Conservation (phyloP, 495 filamentous ascomycete genomes). For the Hypoxylon cercidicola region DNA sequence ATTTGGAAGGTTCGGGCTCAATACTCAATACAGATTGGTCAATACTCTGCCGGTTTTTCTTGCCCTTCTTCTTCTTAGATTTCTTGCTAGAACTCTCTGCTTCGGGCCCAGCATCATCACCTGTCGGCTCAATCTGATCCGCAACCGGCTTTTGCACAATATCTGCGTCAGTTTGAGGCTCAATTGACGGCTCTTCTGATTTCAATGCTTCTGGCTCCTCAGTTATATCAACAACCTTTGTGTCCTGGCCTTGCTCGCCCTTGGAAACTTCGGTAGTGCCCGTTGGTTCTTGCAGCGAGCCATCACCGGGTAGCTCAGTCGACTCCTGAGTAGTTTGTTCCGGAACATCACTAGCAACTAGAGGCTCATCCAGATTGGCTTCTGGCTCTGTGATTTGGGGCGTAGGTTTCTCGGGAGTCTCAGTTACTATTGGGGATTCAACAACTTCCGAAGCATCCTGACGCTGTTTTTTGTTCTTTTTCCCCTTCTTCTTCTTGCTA, state of each 20-base stretch:
- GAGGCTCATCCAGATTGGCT: constrained; percentile 11
- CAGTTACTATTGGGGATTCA: constrained; percentile 15
- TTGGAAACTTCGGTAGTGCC: constrained; percentile 24
- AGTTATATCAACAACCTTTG: constrained; percentile 1
- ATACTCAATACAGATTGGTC: constrained; percentile 19
- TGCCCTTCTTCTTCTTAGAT: constrained; percentile 29
- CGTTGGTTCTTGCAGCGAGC: constrained; percentile 8
- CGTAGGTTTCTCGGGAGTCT: constrained; percentile 2
- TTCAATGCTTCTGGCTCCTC: constrained; percentile 21
- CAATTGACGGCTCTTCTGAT: constrained; percentile 17
- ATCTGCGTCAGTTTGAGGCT: constrained; percentile 17
- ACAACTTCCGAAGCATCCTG: constrained; percentile 27
- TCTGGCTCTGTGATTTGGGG: constrained; percentile 7
- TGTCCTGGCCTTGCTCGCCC: constrained; percentile 46
- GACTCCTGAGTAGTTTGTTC: constrained; percentile 13
- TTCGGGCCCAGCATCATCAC: constrained; percentile 15
- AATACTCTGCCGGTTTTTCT: constrained; percentile 14
- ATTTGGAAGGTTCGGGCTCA: constrained; percentile 16
- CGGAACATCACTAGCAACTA: constrained; percentile 6
- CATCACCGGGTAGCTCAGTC: constrained; percentile 5
- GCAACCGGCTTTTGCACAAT: constrained; percentile 10
- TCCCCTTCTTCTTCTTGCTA: constrained; percentile 43
- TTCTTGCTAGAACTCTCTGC: constrained; percentile 26
- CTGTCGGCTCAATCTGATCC: constrained; percentile 16
- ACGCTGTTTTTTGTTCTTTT: constrained; percentile 38